These are phyloP conservation scores for Chalciporus pseudorubinellus DNA, from an alignment of 768 basidiomycete species.

Conservation along the genomic window DNA sequence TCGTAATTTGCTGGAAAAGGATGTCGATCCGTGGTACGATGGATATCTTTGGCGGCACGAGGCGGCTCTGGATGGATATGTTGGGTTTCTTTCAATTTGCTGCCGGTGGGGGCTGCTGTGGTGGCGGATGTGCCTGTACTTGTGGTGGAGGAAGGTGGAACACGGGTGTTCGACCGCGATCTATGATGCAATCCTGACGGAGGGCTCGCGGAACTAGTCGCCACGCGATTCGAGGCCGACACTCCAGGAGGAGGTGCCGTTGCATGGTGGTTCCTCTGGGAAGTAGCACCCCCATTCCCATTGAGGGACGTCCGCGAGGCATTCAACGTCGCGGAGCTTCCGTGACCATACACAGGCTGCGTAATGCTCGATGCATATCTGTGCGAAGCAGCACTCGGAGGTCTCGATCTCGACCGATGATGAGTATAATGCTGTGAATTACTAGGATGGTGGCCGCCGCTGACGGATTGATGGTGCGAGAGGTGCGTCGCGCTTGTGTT, in stretches of 20 bases:
- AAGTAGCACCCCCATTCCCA: slow-evolving; percentile 11
- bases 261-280: slow-evolving; percentile 10
- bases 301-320: slow-evolving; percentile 23
- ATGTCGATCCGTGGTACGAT: slow-evolving; percentile 19
- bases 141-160: neutral
- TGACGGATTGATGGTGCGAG: slow-evolving; percentile 9
- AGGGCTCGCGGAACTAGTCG: neutral
- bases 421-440: slow-evolving; percentile 18
- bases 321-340: slow-evolving; percentile 19
- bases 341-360: slow-evolving; percentile 25
- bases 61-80: neutral
- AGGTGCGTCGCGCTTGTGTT: slow-evolving; percentile 13
- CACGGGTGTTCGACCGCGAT: slow-evolving; percentile 20
- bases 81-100: slow-evolving; percentile 2
- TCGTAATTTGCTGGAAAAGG: slow-evolving; percentile 22
- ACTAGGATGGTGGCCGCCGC: slow-evolving; percentile 8
- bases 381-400: slow-evolving; percentile 32
- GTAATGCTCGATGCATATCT: slow-evolving; percentile 28
- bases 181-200: slow-evolving; percentile 13
- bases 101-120: neutral
- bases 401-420: slow-evolving; percentile 26
- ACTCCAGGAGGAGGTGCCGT: slow-evolving; percentile 11
- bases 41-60: slow-evolving; percentile 17
- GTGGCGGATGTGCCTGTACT: neutral
- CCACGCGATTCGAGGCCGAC: slow-evolving; percentile 6